Conservation (phyloP, 148 eudicot genomes). For the Cornus suecica region DNA sequence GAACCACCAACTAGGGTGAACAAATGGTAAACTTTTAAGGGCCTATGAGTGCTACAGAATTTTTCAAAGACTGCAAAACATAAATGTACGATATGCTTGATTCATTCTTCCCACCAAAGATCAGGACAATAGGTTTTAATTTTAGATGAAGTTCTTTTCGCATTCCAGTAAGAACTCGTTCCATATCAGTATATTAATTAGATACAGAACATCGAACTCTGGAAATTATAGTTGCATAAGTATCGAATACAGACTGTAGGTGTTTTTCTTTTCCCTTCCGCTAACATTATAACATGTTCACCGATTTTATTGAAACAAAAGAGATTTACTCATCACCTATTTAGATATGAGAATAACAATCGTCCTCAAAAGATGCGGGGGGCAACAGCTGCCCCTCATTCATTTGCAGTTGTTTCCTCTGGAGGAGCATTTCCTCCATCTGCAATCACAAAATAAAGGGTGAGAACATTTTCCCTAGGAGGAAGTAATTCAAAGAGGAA, state of each 20-base stretch:
- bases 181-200: constrained; percentile 5
- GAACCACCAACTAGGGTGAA: too few relatives aligned
- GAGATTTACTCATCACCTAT: constrained; percentile 9
- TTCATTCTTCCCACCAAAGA: background rate
- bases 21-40: too few relatives aligned
- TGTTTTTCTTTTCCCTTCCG: constrained; percentile 6
- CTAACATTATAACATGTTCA: constrained; percentile 1
- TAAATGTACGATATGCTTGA: background rate
- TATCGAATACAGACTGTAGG: constrained; percentile 4
- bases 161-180: constrained; percentile 1
- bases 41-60: too few relatives aligned
- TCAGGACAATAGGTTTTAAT: background rate
- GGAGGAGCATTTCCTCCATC: constrained; percentile 53
- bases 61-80: too few relatives aligned
- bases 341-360: background rate
- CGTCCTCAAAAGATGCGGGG: background rate
- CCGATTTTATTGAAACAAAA: constrained; percentile 29
- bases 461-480: background rate
- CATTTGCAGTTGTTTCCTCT: constrained; percentile 57
- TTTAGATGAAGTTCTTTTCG: background rate
- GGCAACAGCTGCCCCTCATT: constrained; percentile 29
- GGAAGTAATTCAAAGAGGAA: too few relatives aligned
- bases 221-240: constrained; percentile 5
- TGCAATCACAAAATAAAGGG: constrained; percentile 2
- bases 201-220: constrained; percentile 15